These are phyloP conservation scores for Hypoxylon sp. DNA, from an alignment of 2,329 filamentous ascomycete species.

Conservation along the genomic window DNA sequence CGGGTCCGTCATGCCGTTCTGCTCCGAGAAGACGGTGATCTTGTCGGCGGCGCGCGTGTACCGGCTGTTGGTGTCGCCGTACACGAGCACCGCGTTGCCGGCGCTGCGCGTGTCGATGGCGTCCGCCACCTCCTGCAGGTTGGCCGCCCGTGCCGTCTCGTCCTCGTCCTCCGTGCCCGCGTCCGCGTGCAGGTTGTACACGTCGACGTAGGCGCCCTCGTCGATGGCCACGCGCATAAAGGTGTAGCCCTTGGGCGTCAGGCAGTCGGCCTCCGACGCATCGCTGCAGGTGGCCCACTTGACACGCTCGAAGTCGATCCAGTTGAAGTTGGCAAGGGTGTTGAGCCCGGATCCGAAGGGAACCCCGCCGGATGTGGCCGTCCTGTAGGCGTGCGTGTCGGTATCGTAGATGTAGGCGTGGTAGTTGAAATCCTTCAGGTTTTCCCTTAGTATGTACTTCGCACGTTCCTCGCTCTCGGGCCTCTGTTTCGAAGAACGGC, in stretches of 20 bases:
- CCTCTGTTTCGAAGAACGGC: constrained; percentile 18
- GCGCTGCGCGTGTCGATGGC: constrained; percentile 63
- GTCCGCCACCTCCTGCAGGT: constrained; percentile 65
- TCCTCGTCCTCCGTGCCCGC: constrained; percentile 65
- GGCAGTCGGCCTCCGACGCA: constrained; percentile 64
- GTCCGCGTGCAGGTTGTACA: constrained; percentile 73
- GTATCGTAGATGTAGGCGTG: constrained; percentile 69
- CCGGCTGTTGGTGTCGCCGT: constrained; percentile 71
- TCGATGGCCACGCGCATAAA: constrained; percentile 66
- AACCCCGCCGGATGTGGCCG: constrained; percentile 70
- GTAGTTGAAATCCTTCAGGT: constrained; percentile 68
- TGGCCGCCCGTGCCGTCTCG: constrained; percentile 62
- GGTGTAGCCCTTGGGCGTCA: constrained; percentile 75
- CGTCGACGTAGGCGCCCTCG: constrained; percentile 64
- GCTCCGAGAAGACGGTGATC: constrained; percentile 57
- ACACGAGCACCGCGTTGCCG: constrained; percentile 69
- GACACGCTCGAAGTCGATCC: constrained; percentile 61
- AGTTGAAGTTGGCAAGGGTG: constrained; percentile 66
- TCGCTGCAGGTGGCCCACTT: constrained; percentile 68
- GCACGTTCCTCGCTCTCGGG: constrained; percentile 7
- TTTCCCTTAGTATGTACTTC: constrained; percentile 4
- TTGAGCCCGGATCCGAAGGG: constrained; percentile 71
- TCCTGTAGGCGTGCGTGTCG: constrained; percentile 66
- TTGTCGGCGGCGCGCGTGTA: constrained; percentile 66
- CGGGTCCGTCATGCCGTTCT: constrained; percentile 62